Percentiles rank a stretch among this genome's conserved stretches.
Evolutionary conservation across 1,139 yeast genomes (phyloP).

Genomic region (Kluyveromyces marxianus): DNA sequence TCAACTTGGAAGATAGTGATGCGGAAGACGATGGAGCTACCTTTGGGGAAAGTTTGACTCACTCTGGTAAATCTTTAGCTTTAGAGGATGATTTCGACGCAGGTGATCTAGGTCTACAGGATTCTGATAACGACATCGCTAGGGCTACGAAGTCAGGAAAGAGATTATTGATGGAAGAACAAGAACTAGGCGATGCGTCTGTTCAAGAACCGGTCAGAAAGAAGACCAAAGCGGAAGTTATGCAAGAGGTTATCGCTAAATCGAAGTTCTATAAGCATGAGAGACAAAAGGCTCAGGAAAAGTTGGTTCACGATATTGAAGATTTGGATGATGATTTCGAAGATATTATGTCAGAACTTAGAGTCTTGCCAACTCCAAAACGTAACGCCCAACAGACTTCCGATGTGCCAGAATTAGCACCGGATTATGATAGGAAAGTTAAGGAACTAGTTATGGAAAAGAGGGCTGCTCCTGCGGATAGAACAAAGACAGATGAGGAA

Average conservation of each 20-base stretch:
- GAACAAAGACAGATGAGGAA: slow-evolving; percentile 91
- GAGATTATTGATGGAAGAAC: slow-evolving; percentile 16
- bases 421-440: slow-evolving; percentile 63
- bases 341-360: slow-evolving; percentile 62
- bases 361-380: slow-evolving; percentile 22
- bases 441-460: slow-evolving; percentile 76
- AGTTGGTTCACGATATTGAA: slow-evolving; percentile 61
- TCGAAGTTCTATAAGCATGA: slow-evolving; percentile 85
- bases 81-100: slow-evolving; percentile 44
- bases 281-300: slow-evolving; percentile 71
- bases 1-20: slow-evolving; percentile 70
- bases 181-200: slow-evolving; percentile 33
- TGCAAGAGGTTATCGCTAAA: slow-evolving; percentile 94
- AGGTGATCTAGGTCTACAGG: slow-evolving; percentile 38
- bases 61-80: slow-evolving; percentile 64
- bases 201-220: slow-evolving; percentile 45
- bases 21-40: slow-evolving; percentile 40
- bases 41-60: slow-evolving; percentile 55
- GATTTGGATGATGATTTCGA: slow-evolving; percentile 74
- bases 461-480: slow-evolving; percentile 91
- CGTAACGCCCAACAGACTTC: slow-evolving; percentile 10
- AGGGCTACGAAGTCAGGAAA: slow-evolving; percentile 5
- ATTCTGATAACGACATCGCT: slow-evolving; percentile 35
- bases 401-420: slow-evolving; percentile 21
- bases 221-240: slow-evolving; percentile 88